phyloP scores from a whole-genome alignment of 441 rosid genomes.

The Gossypium gossypioides region DNA sequence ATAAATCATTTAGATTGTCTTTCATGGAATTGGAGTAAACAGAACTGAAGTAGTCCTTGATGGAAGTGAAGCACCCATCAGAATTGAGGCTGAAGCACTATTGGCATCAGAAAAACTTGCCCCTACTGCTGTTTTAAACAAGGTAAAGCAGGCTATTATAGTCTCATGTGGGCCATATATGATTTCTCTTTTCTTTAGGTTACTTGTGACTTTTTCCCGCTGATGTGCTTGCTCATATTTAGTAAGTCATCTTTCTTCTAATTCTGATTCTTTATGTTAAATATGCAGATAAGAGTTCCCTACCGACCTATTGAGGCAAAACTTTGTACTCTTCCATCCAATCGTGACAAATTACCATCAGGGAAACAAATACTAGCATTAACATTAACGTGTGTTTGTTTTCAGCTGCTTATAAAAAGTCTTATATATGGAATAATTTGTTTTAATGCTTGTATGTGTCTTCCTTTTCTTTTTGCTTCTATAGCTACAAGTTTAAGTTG shows the following conservation, averaged over 20 bases:
- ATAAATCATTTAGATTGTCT: conserved; percentile 38
- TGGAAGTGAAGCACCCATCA: conserved; percentile 93
- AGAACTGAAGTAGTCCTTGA: conserved; percentile 77
- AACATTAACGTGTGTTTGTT: conserved; percentile 62
- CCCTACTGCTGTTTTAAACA: conserved; percentile 68
- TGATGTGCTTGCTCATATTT: conserved; percentile 7
- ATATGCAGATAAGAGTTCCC: conserved; percentile 68
- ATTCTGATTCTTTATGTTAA: conserved; percentile 7
- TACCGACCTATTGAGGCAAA: conserved; percentile 75
- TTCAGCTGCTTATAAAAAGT: conserved; percentile 1
- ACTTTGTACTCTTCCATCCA: conserved; percentile 55
- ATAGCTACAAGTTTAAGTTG: conserved; percentile 86
- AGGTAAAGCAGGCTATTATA: conserved; percentile 37
- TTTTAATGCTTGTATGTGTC: neutral
- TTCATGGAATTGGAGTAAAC: conserved; percentile 72
- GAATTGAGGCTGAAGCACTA: conserved; percentile 69
- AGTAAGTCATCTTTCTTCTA: neutral
- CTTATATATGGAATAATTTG: neutral
- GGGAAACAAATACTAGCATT: conserved; percentile 86
- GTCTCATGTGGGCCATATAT: conserved; percentile 13
- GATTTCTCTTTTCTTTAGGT: neutral
- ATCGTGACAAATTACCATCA: conserved; percentile 80
- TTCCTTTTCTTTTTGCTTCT: conserved; percentile 19
- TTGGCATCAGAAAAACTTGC: conserved; percentile 68
- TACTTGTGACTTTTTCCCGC: conserved; percentile 10